Conservation (phyloP, 1,139 yeast genomes). For the Torulaspora globosa region DNA sequence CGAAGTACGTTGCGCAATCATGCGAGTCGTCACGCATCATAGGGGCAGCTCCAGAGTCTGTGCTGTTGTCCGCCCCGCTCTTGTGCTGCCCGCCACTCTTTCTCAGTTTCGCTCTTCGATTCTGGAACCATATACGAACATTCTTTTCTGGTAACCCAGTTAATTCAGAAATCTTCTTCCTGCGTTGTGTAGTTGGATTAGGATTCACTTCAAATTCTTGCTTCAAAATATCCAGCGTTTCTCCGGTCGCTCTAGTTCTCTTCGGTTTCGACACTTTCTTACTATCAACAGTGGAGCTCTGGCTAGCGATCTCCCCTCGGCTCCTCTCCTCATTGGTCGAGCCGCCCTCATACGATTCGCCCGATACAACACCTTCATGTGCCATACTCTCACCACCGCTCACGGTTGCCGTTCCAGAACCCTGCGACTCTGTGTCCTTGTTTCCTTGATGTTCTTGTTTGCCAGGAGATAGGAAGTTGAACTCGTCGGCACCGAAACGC, state of each 20-base stretch:
- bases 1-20: slow-evolving; percentile 28
- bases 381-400: not conserved
- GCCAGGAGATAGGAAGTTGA: slow-evolving; percentile 12
- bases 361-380: not conserved
- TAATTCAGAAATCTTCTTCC: slow-evolving; percentile 66
- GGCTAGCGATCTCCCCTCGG: not conserved
- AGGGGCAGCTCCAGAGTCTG: slow-evolving; percentile 7
- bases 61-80: slow-evolving; percentile 5
- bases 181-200: slow-evolving; percentile 61
- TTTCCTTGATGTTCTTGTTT: slow-evolving; percentile 7
- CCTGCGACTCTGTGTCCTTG: slow-evolving; percentile 1
- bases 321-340: not conserved
- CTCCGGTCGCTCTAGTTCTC: slow-evolving; percentile 75
- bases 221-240: slow-evolving; percentile 64
- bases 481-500: slow-evolving; percentile 15
- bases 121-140: slow-evolving; percentile 94
- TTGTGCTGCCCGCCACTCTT: slow-evolving; percentile 28
- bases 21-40: slow-evolving; percentile 8
- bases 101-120: slow-evolving; percentile 77
- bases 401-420: not conserved
- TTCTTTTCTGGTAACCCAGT: slow-evolving; percentile 90
- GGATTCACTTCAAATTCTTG: slow-evolving; percentile 69
- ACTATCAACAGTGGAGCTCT: slow-evolving; percentile 4
- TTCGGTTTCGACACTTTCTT: slow-evolving; percentile 27
- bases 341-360: not conserved